These are phyloP conservation scores for Pezicula neosporulosa DNA, from an alignment of 2,329 filamentous ascomycete species.

Conservation along the genomic window DNA sequence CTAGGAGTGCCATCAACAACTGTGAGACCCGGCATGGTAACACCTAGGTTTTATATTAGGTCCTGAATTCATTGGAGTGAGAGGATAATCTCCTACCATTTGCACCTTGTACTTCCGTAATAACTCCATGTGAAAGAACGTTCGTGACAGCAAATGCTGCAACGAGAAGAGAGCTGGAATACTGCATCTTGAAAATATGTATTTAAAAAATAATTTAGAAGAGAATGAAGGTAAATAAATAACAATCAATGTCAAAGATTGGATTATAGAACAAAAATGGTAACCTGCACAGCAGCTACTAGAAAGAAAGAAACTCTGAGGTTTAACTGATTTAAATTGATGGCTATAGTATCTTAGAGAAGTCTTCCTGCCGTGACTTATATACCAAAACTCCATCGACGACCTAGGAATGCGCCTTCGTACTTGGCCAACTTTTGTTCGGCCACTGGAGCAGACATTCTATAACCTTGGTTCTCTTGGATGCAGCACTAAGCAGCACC, in stretches of 20 bases:
- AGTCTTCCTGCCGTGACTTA: too few relatives aligned
- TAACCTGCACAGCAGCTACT: too few relatives aligned
- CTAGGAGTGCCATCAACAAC: slow-evolving; percentile 34
- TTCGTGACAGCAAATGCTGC: slow-evolving; percentile 37
- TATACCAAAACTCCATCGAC: too few relatives aligned
- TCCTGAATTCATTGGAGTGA: not conserved
- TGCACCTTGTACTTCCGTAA: slow-evolving; percentile 51
- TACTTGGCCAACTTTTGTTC: too few relatives aligned
- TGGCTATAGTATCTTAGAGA: too few relatives aligned
- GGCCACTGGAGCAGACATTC: not conserved
- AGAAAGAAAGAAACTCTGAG: too few relatives aligned
- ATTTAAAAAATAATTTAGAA: not conserved
- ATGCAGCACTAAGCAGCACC: not conserved
- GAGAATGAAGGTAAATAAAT: not conserved
- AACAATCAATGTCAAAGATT: not conserved
- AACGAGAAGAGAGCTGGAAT: slow-evolving; percentile 37
- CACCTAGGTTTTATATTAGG: slow-evolving; percentile 5
- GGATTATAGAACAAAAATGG: not conserved
- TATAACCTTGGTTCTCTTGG: not conserved
- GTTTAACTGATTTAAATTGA: too few relatives aligned
- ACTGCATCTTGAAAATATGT: slow-evolving; percentile 35
- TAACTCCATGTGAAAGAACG: slow-evolving; percentile 52
- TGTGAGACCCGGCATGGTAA: slow-evolving; percentile 11
- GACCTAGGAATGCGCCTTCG: too few relatives aligned
- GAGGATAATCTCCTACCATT: slow-evolving; percentile 37